Conservation (phyloP, 345 rosid species). For the Cardiospermum halicacabum region DNA sequence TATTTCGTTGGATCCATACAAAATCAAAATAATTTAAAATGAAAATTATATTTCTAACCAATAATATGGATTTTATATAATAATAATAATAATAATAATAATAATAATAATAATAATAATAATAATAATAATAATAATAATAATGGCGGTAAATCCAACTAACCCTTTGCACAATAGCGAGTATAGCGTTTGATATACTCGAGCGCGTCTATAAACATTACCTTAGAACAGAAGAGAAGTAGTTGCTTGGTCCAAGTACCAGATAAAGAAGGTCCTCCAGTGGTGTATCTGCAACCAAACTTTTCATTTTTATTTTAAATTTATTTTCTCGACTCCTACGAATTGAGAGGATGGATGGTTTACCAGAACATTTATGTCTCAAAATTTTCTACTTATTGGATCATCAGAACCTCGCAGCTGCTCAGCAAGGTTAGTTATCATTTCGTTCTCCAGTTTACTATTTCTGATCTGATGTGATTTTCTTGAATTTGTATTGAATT, state of each 20-base stretch:
- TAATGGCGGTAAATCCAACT: too few species aligned
- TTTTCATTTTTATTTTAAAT: neutral
- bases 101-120: too few species aligned
- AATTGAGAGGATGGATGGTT: conserved; percentile 31
- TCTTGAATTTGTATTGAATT: conserved; percentile 7
- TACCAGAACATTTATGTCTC: conserved; percentile 41
- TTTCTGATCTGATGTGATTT: conserved; percentile 4
- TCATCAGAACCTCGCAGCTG: conserved; percentile 45
- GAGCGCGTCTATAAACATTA: neutral
- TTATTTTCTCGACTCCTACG: neutral
- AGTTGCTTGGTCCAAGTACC: too few species aligned
- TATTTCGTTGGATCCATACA: too few species aligned
- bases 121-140: too few species aligned
- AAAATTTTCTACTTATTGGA: conserved; percentile 44
- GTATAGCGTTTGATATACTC: neutral
- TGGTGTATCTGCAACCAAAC: neutral
- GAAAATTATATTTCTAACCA: too few species aligned
- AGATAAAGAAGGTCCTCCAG: neutral
- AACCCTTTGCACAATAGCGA: neutral
- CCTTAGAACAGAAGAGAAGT: too few species aligned
- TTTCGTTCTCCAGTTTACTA: neutral
- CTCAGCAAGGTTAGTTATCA: conserved; percentile 37
- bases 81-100: too few species aligned
- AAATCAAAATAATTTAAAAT: too few species aligned
- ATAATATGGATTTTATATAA: too few species aligned